A percentile compares a stretch with the other conserved stretches of the same genome.
Conservation (phyloP, 2,329 filamentous ascomycete species). For the Diaporthe sp. region DNA sequence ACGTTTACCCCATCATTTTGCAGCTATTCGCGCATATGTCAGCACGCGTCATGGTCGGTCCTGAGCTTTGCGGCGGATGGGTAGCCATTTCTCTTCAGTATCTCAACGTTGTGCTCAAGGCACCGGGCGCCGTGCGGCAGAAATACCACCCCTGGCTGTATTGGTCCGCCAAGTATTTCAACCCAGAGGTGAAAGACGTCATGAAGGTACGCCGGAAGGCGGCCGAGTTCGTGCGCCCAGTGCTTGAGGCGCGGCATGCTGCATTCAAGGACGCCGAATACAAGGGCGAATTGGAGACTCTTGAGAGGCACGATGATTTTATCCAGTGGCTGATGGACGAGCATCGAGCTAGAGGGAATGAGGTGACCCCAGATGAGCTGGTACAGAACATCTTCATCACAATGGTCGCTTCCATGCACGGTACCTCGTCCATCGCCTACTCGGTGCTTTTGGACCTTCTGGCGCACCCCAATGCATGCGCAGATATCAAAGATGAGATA, state of each 20-base stretch:
- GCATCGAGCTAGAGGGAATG: slow-evolving; percentile 40
- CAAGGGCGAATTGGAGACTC: slow-evolving; percentile 2
- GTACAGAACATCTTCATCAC: slow-evolving; percentile 42
- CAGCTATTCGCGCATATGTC: slow-evolving; percentile 37
- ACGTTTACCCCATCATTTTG: slow-evolving; percentile 16
- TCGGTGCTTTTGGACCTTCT: slow-evolving; percentile 36
- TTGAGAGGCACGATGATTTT: slow-evolving; percentile 40
- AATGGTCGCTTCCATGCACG: slow-evolving; percentile 42
- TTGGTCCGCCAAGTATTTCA: slow-evolving; percentile 42
- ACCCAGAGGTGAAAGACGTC: slow-evolving; percentile 37
- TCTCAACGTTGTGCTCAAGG: slow-evolving; percentile 39
- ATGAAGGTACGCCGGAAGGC: slow-evolving; percentile 35
- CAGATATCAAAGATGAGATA: slow-evolving; percentile 41
- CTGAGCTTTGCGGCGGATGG: slow-evolving; percentile 41
- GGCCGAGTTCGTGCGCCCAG: slow-evolving; percentile 41
- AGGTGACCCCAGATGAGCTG: slow-evolving; percentile 37
- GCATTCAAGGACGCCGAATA: neutral
- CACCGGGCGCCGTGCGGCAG: slow-evolving; percentile 39
- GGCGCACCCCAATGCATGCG: slow-evolving; percentile 35
- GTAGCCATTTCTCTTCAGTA: slow-evolving; percentile 39
- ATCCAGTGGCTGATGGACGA: slow-evolving; percentile 42
- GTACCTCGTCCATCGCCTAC: slow-evolving; percentile 20
- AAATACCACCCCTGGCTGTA: slow-evolving; percentile 40
- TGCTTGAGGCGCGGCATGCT: slow-evolving; percentile 39
- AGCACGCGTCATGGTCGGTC: slow-evolving; percentile 42